These are phyloP conservation scores for Salix purpurea DNA, from an alignment of 345 rosid species.

Conservation along the genomic window DNA sequence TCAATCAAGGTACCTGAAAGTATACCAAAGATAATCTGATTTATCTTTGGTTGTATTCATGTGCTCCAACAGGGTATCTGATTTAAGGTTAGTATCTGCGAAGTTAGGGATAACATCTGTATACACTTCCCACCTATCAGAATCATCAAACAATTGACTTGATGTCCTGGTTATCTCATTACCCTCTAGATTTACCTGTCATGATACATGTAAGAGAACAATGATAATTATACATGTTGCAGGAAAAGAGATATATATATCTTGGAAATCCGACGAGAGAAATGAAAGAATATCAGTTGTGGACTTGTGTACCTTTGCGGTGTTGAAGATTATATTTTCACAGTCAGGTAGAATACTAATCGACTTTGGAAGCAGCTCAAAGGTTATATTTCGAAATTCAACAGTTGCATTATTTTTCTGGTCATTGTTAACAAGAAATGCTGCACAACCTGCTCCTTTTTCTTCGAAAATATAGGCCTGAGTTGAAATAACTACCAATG, in stretches of 20 bases:
- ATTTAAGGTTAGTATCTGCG: constrained; percentile 5
- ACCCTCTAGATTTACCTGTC: constrained; percentile 44
- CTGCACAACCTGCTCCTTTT: constrained; percentile 43
- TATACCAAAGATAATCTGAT: constrained; percentile 29
- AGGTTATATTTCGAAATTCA: constrained; percentile 47
- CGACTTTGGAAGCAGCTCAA: constrained; percentile 53
- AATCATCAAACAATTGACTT: constrained; percentile 33
- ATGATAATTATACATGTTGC: too few species aligned
- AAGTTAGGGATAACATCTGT: constrained; percentile 44
- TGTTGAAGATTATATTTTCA: constrained; percentile 53
- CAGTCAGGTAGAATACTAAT: constrained; percentile 69
- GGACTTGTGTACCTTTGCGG: constrained; percentile 50
- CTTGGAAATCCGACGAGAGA: not conserved
- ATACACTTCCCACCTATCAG: constrained; percentile 47
- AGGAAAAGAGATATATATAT: too few species aligned
- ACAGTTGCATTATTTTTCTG: constrained; percentile 25
- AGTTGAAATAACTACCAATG: not conserved
- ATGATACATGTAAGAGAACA: not conserved
- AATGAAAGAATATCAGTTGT: not conserved
- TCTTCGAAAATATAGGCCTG: constrained; percentile 60
- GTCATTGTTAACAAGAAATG: constrained; percentile 62
- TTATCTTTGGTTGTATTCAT: constrained; percentile 17
- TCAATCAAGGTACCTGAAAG: constrained; percentile 4
- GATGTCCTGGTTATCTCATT: constrained; percentile 40
- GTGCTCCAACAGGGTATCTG: constrained; percentile 16